A percentile compares a stretch with the other conserved stretches of the same genome.
phyloP scores from a whole-genome alignment of 2,329 filamentous ascomycete genomes.

The Neofusicoccum laricinum region DNA sequence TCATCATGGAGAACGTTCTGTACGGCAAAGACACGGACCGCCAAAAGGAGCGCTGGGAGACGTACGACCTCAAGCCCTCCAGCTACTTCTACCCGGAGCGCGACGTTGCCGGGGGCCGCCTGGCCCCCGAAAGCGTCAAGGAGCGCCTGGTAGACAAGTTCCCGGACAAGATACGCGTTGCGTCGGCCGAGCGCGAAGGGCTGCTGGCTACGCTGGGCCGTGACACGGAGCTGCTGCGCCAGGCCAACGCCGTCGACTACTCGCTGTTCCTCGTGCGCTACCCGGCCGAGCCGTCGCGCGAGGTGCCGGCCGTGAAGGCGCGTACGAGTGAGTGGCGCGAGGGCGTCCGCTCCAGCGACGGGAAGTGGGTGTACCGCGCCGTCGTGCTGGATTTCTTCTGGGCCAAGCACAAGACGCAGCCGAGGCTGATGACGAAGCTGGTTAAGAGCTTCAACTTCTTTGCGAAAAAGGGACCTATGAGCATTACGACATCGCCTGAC shows the following conservation, averaged over 20 bases:
- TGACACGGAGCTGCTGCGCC: conserved; percentile 63
- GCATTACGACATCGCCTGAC: conserved; percentile 65
- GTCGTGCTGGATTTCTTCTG: conserved; percentile 75
- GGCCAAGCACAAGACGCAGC: conserved; percentile 68
- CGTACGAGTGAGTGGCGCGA: conserved; percentile 53
- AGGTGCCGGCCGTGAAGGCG: conserved; percentile 29
- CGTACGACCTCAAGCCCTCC: conserved; percentile 71
- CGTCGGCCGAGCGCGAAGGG: conserved; percentile 52
- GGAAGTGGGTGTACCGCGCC: conserved; percentile 65
- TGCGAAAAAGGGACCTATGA: conserved; percentile 67
- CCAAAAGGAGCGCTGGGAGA: conserved; percentile 57
- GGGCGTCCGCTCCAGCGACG: conserved; percentile 60
- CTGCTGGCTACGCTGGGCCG: conserved; percentile 55
- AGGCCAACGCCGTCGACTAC: conserved; percentile 69
- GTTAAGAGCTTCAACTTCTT: conserved; percentile 64
- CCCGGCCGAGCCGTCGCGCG: conserved; percentile 30
- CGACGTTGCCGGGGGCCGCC: conserved; percentile 62
- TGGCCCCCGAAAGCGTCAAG: conserved; percentile 64
- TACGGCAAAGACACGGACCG: conserved; percentile 54
- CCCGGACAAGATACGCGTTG: conserved; percentile 61
- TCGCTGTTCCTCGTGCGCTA: conserved; percentile 68
- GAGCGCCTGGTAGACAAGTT: conserved; percentile 66
- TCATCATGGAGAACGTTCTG: conserved; percentile 75
- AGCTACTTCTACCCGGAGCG: conserved; percentile 75
- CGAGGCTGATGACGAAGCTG: conserved; percentile 63